phyloP scores from a whole-genome alignment of 2,329 filamentous ascomycete genomes.

The Xylariaceae sp. region DNA sequence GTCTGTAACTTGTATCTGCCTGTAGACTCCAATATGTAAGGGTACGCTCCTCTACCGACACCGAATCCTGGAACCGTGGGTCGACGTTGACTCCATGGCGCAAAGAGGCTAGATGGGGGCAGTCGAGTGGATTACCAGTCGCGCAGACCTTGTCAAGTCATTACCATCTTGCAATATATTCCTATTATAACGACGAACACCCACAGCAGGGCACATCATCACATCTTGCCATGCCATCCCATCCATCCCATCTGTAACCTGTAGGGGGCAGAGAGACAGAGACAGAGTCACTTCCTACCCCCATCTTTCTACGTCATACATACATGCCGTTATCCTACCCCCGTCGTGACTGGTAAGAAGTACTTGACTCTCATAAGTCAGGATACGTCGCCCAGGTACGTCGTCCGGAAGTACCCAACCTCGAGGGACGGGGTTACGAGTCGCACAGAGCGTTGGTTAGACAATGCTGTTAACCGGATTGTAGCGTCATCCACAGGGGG shows the following conservation, averaged over 20 bases:
- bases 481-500: slow-evolving; percentile 11
- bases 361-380: too few relatives aligned
- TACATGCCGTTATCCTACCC: not conserved
- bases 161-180: not conserved
- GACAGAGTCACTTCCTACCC: not conserved
- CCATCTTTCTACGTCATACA: not conserved
- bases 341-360: not conserved
- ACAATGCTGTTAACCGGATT: slow-evolving; percentile 16
- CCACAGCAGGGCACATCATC: too few relatives aligned
- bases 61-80: not conserved
- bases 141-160: not conserved
- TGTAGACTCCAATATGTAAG: not conserved
- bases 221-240: too few relatives aligned
- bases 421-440: not conserved
- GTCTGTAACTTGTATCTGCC: not conserved
- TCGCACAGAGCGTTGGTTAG: slow-evolving; percentile 7
- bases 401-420: not conserved
- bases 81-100: not conserved
- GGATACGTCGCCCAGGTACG: too few relatives aligned
- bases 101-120: not conserved
- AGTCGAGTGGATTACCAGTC: not conserved
- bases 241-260: too few relatives aligned
- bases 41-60: not conserved
- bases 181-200: not conserved
- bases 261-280: too few relatives aligned